phyloP scores from a whole-genome alignment of 179 eudicot genomes.

The Sideroxylon spinosum region DNA sequence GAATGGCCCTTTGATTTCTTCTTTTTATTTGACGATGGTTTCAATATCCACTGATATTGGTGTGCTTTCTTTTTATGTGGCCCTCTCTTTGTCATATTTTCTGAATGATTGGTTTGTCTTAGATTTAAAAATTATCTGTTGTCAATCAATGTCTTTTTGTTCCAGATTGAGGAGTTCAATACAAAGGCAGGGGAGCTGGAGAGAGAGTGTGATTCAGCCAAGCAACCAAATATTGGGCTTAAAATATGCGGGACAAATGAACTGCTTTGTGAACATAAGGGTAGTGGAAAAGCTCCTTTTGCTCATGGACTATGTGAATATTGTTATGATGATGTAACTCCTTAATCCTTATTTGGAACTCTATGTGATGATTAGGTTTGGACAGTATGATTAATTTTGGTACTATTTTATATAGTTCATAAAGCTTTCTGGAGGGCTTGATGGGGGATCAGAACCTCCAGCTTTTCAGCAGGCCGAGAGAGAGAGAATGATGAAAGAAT shows the following conservation, averaged over 20 bases:
- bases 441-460: conserved; percentile 89
- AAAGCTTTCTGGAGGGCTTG: conserved; percentile 75
- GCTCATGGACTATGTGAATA: conserved; percentile 78
- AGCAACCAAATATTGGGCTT: conserved; percentile 17
- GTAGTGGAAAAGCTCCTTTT: conserved; percentile 39
- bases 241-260: conserved; percentile 32
- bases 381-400: conserved; percentile 15
- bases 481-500: conserved; percentile 44
- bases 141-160: background rate
- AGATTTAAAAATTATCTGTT: too few relatives aligned
- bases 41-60: background rate
- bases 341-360: conserved; percentile 6
- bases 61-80: background rate
- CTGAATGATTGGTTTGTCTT: background rate
- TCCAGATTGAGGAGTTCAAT: conserved; percentile 78
- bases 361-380: conserved; percentile 7
- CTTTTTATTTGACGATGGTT: background rate
- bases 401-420: conserved; percentile 44
- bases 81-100: background rate
- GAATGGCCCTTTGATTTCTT: background rate
- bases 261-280: conserved; percentile 78
- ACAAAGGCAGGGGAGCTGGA: conserved; percentile 57
- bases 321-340: conserved; percentile 64
- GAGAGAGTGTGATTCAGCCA: conserved; percentile 17
- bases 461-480: conserved; percentile 93